Evolutionary conservation across 2,329 filamentous ascomycete genomes (phyloP), one percentile per base, ranked within the genome.

Genomic region (Claviceps humidiphila): DNA sequence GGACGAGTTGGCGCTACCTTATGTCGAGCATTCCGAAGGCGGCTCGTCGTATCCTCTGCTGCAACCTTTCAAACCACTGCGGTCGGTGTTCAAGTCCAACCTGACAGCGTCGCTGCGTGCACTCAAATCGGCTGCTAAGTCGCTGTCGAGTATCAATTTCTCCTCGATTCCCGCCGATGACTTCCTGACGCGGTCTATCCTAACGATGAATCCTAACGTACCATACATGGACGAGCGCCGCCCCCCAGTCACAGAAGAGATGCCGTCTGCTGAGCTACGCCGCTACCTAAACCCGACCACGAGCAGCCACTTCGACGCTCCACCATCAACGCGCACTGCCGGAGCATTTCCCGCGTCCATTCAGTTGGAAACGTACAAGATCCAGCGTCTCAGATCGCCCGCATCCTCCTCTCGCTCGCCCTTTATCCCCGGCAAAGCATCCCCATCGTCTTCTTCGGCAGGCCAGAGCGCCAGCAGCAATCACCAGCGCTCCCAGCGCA

Each of bases 351-450:
- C 80, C 14, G 80, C 82, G 26, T 84, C 82, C 1, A 85, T 85
- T 54, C 81, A 85, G 63, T 84, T 85, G 81, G 80, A 84, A 60
- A 85, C 82, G 0, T 85, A 85, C 70, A 81, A 80, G 61, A 73
- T 80, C 38, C 74, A 75, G 59, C 72, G 73, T 39, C 74, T 72
- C 30, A 71, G 69, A 55, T 69, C 68, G 50, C 59, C 65, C 41
- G 59, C 67, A 22, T 55, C 63, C n/a, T 58, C 60, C n/a, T 55
- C 56, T 16, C 66, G 66, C 48, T 58, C 61, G 50, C 57, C 63
- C 41, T 17, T 11, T 2, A 22, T 37, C 1, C 17, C 39, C 34
- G 26, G 5, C 8, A 9, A 34, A 26, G 22, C n/a, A 39, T 7
- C 34, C 20, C 20, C 46, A 24, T 40, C 43, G 16, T 13, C 43